These are phyloP conservation scores for Glebionis coronaria DNA, from an alignment of 129 eudicot species.

Conservation along the genomic window DNA sequence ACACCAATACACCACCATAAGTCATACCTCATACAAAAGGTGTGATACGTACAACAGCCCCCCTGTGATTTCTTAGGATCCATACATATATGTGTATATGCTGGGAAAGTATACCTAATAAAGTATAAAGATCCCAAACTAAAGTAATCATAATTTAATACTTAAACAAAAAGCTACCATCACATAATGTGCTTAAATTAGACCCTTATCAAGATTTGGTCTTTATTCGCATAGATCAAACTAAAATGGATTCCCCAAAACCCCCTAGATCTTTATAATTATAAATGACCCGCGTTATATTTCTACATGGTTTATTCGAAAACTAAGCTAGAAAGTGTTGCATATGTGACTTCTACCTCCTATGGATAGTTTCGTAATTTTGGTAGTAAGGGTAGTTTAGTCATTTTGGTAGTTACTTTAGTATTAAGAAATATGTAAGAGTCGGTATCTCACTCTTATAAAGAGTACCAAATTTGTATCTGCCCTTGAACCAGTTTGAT, in stretches of 20 bases:
- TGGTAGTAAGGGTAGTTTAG: too few relatives aligned
- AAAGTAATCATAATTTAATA: conserved; percentile 20
- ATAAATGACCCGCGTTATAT: conserved; percentile 17
- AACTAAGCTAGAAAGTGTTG: too few relatives aligned
- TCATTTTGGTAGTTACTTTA: too few relatives aligned
- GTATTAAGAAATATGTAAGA: too few relatives aligned
- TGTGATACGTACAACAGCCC: too few relatives aligned
- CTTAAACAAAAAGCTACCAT: conserved; percentile 6
- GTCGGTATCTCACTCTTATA: too few relatives aligned
- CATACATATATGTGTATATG: neutral
- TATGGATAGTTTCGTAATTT: too few relatives aligned
- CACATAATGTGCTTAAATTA: conserved; percentile 29
- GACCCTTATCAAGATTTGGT: conserved; percentile 22
- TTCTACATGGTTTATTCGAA: conserved; percentile 17
- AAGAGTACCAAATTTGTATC: too few relatives aligned
- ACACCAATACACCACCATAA: too few relatives aligned
- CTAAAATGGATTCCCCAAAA: neutral
- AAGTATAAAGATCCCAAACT: conserved; percentile 23
- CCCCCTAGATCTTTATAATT: conserved; percentile 15
- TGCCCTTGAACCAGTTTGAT: too few relatives aligned
- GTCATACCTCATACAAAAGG: too few relatives aligned
- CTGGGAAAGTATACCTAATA: conserved; percentile 22
- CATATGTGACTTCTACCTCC: too few relatives aligned
- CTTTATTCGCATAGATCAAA: neutral
- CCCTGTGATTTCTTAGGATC: neutral